Percentiles rank a stretch among this genome's conserved stretches.
These are phyloP conservation scores for Paraconiothyrium sp. DNA, from an alignment of 2,329 filamentous ascomycete species.

Conservation along the genomic window DNA sequence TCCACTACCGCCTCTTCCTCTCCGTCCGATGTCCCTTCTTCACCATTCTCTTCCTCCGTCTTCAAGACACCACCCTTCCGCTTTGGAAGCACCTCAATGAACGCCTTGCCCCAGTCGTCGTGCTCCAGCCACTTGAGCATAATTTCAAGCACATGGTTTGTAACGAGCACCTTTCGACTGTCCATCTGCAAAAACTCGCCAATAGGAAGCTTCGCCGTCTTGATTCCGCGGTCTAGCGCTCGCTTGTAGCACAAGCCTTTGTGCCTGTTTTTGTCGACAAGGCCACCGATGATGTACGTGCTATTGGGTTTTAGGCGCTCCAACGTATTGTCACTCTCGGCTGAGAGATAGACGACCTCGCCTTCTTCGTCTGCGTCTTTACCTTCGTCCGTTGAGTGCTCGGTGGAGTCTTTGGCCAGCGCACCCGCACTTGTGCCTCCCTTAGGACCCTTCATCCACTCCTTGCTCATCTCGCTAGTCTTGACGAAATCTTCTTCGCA, in stretches of 20 bases:
- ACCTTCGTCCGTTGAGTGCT: constrained; percentile 4
- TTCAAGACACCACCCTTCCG: constrained; percentile 82
- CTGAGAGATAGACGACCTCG: constrained; percentile 86
- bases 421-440: constrained; percentile 69
- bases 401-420: constrained; percentile 52
- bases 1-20: constrained; percentile 20
- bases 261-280: constrained; percentile 96
- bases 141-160: constrained; percentile 96
- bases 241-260: constrained; percentile 92
- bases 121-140: constrained; percentile 93
- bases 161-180: constrained; percentile 84
- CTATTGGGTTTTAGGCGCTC: constrained; percentile 85
- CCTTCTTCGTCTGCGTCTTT: constrained; percentile 48
- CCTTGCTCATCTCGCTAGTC: constrained; percentile 71
- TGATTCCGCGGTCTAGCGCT: constrained; percentile 77
- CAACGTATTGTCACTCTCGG: constrained; percentile 88
- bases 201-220: constrained; percentile 91
- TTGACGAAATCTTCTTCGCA: constrained; percentile 77
- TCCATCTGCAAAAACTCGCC: constrained; percentile 95
- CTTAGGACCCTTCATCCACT: constrained; percentile 69
- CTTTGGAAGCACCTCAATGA: constrained; percentile 87
- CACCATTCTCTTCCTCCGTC: constrained; percentile 24
- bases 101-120: constrained; percentile 91
- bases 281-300: constrained; percentile 90
- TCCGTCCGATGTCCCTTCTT: constrained; percentile 24